A percentile compares a stretch with the other conserved stretches of the same genome.
These are phyloP conservation scores for Plasmodium reichenowi DNA, from an alignment of 169 alveolate genomes.

Conservation along the genomic window DNA sequence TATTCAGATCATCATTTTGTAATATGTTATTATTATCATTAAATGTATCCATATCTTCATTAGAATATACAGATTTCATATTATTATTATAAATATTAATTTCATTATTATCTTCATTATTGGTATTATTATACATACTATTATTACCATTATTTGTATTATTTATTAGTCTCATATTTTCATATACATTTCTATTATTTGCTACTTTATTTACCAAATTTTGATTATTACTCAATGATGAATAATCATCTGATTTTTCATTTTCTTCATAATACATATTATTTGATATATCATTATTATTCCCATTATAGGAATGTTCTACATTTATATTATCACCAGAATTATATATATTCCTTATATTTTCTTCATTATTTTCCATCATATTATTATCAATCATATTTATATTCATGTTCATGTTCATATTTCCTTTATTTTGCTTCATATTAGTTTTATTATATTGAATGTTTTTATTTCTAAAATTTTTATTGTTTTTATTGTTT, in stretches of 20 bases:
- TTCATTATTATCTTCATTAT: neutral
- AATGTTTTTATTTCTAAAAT: slow-evolving; percentile 4
- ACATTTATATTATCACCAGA: neutral
- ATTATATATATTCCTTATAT: neutral
- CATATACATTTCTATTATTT: neutral
- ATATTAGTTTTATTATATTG: slow-evolving; percentile 1
- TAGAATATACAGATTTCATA: neutral
- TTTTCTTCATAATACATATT: slow-evolving; percentile 5
- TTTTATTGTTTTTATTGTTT: slow-evolving; percentile 12
- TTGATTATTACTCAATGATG: neutral
- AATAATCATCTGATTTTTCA: neutral
- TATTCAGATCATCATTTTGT: neutral
- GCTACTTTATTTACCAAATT: neutral
- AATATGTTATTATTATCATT: neutral
- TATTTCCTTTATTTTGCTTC: neutral
- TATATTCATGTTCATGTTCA: neutral
- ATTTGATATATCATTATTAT: neutral
- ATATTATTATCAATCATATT: no score
- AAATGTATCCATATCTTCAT: neutral
- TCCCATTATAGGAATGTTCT: neutral
- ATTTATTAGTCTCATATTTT: slow-evolving; percentile 4
- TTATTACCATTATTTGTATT: neutral
- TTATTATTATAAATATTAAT: neutral
- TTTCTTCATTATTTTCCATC: neutral
- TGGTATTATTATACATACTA: neutral